Base-by-base conservation (phyloP, 805 yeast species). In the Metschnikowia kunwiensis region DNA sequence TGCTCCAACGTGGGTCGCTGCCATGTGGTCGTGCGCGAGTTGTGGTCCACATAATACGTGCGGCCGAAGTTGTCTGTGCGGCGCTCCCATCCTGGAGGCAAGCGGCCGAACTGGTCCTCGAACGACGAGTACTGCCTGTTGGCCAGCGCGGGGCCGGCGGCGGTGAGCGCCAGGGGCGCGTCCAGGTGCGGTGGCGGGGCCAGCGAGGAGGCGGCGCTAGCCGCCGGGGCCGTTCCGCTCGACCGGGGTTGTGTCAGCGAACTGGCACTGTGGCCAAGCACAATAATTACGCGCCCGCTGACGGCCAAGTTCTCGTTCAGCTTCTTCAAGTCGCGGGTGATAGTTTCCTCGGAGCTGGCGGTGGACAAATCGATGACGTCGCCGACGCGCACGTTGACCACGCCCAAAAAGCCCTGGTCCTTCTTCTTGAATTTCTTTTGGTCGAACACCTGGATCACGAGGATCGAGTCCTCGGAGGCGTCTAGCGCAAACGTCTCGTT, bases 21-120 rank as follows among this genome's bases (percentile, higher is more conserved):
- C 99, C 99, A 93, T n/a, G 98, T 91, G 7, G 99, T 93, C 7
- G 96, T 86, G 65, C 97, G 80, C 14, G 96, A 86, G 61, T 91
- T 88, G 66, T 93, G 99, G 65, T 93, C 99, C 24, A 93, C 98
- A 58, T 91, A 93, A 64, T 93, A 93, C 1, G 97, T 91, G 57
- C 99, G 78, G 19, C 98, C 98, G 55, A 88, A 86, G 61, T 88
- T 87, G 61, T 93, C 99, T 1, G 97, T 89, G 65, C 98, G 78
- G 52, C 98, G 80, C 63, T 93, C 99, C 97, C 98, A 93, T 4
- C 99, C 99, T 5, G 96, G 87, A 3, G 98, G 99, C 49, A 93
- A 72, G 57, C 96, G 75, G 27, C 99, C 99, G 53, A 80, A 78
- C 61, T 91, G 97, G 65, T 93, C 99, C 64, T 93, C 98, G 60